Evolutionary conservation across 768 basidiomycete species (phyloP).

Genomic region (Leccinum arenicola): DNA sequence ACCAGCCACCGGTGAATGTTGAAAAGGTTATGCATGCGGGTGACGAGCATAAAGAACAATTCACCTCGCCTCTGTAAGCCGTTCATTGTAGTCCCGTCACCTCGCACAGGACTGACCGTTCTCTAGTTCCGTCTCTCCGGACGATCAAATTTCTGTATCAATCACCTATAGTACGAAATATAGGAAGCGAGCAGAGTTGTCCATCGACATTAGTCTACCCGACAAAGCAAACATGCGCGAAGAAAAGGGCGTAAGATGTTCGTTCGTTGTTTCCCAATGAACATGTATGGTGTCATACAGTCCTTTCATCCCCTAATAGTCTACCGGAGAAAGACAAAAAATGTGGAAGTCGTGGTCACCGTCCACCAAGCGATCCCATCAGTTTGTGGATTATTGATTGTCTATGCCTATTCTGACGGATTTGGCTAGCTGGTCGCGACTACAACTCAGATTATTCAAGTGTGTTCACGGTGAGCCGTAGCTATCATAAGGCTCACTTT

Average conservation of each 20-base stretch:
- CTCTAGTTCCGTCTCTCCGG: neutral
- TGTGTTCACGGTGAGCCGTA: constrained; percentile 10
- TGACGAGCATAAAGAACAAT: neutral
- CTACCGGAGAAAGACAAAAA: constrained; percentile 8
- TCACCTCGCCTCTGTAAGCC: constrained; percentile 10
- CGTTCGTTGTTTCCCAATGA: constrained; percentile 3
- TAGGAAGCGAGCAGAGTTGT: neutral
- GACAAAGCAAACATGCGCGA: neutral
- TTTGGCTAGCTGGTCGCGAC: constrained; percentile 6
- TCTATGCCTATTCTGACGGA: neutral
- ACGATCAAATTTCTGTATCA: neutral
- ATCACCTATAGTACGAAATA: neutral
- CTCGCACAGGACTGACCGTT: neutral
- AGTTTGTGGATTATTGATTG: neutral
- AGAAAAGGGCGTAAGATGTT: neutral
- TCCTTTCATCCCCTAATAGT: neutral
- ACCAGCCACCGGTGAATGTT: neutral
- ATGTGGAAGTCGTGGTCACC: constrained; percentile 10
- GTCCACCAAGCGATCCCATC: neutral
- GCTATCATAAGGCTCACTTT: neutral
- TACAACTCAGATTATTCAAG: constrained; percentile 5
- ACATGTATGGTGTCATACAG: neutral
- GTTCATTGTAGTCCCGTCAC: neutral
- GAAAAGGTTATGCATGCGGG: neutral
- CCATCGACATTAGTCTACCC: constrained; percentile 1